Conservation (phyloP, 352 stramenopile genomes). For the Phytophthora crassamura region DNA sequence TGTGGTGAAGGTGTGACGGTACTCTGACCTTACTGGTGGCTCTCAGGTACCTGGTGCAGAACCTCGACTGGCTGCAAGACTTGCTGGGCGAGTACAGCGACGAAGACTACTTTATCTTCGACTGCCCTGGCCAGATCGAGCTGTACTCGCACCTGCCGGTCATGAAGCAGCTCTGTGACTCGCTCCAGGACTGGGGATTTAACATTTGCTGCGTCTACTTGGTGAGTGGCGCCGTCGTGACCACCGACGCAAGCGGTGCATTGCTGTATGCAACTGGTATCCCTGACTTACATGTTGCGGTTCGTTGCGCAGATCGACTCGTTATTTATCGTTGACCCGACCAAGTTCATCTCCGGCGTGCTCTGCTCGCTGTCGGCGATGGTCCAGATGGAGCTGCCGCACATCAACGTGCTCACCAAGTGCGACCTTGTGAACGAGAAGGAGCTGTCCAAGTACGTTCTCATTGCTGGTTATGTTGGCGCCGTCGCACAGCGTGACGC, state of each 20-base stretch:
- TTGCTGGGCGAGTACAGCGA: slow-evolving; percentile 91
- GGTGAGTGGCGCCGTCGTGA: slow-evolving; percentile 34
- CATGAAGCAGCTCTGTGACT: slow-evolving; percentile 90
- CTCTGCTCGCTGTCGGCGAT: slow-evolving; percentile 98
- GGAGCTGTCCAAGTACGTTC: slow-evolving; percentile 82
- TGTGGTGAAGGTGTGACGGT: not conserved
- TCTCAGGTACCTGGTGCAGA: slow-evolving; percentile 88
- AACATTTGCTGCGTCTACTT: slow-evolving; percentile 91
- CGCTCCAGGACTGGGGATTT: slow-evolving; percentile 87
- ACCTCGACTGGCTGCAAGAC: slow-evolving; percentile 96
- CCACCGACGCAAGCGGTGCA: too few species aligned
- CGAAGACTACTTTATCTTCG: slow-evolving; percentile 98
- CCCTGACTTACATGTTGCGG: too few species aligned
- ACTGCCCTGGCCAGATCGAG: slow-evolving; percentile 96
- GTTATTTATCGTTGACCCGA: slow-evolving; percentile 95
- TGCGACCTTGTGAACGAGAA: slow-evolving; percentile 92
- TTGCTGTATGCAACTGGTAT: not conserved
- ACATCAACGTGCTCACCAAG: slow-evolving; percentile 94
- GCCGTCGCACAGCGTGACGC: not conserved
- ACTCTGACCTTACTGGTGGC: slow-evolving; percentile 15
- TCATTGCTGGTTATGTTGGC: slow-evolving; percentile 1
- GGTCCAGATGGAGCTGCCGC: slow-evolving; percentile 98
- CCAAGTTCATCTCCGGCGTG: slow-evolving; percentile 98
- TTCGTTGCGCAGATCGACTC: slow-evolving; percentile 85
- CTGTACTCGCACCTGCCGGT: slow-evolving; percentile 92